These are phyloP conservation scores for Entomortierella lignicola DNA, from an alignment of 192 early-diverging fungal species.

Conservation along the genomic window DNA sequence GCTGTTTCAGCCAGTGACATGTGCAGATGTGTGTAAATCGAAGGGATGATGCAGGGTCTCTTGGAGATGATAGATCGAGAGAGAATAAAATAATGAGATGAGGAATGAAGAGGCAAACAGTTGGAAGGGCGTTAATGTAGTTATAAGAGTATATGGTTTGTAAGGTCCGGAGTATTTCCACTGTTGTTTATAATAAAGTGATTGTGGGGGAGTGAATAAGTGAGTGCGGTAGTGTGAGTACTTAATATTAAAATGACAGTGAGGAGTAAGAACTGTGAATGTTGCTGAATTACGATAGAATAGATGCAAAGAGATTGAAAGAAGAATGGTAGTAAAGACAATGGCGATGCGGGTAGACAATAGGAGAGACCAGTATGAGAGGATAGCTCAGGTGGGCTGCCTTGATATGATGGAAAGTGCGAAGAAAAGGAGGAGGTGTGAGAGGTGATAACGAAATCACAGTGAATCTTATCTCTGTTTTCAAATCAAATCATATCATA, in stretches of 20 bases:
- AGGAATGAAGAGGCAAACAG: slow-evolving; percentile 3
- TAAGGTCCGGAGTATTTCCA: background rate
- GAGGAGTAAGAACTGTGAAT: background rate
- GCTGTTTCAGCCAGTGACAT: slow-evolving; percentile 52
- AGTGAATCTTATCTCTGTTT: slow-evolving; percentile 20
- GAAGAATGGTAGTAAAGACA: background rate
- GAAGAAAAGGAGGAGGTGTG: background rate
- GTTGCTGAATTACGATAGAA: background rate
- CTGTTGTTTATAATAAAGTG: no score
- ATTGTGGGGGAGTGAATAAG: no score
- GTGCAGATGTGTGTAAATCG: slow-evolving; percentile 12
- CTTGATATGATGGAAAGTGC: slow-evolving; percentile 3
- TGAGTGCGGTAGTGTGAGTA: background rate
- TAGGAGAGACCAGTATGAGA: background rate
- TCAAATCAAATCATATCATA: slow-evolving; percentile 7
- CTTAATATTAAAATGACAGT: no score
- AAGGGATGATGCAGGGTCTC: background rate
- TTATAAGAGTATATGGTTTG: background rate
- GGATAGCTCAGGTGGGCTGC: background rate
- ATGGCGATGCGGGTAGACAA: background rate
- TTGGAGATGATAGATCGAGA: background rate
- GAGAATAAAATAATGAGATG: background rate
- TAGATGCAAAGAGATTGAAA: slow-evolving; percentile 1
- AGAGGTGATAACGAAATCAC: background rate
- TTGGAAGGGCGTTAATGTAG: background rate